These are phyloP conservation scores for Chrysophaeum taylorii DNA, from an alignment of 352 stramenopile genomes.

Conservation along the genomic window DNA sequence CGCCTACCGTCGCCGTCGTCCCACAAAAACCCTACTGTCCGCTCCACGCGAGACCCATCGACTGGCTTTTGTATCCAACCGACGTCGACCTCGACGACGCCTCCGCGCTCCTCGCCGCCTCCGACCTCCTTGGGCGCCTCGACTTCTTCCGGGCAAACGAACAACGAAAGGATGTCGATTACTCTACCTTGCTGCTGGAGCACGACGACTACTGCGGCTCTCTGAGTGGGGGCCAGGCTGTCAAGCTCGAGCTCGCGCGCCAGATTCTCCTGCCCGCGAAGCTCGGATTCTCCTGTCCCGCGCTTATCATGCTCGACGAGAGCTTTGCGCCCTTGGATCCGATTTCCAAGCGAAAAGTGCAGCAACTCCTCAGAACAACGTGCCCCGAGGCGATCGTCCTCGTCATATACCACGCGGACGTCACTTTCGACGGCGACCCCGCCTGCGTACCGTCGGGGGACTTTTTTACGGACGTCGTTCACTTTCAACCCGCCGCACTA, in stretches of 20 bases:
- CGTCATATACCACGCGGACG: conserved; percentile 8
- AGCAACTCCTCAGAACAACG: neutral
- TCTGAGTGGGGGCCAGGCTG: neutral
- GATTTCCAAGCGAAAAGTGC: neutral
- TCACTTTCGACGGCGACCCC: too few species aligned
- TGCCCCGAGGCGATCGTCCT: neutral
- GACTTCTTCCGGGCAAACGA: neutral
- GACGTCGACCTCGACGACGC: neutral
- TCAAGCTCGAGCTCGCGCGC: conserved; percentile 13
- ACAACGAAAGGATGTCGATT: too few species aligned
- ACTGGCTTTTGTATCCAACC: neutral
- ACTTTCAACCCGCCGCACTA: neutral
- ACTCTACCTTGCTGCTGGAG: neutral
- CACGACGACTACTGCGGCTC: conserved; percentile 3
- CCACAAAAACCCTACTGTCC: conserved; percentile 1
- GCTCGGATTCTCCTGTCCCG: neutral
- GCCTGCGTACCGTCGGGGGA: neutral
- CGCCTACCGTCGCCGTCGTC: neutral
- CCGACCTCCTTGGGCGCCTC: neutral
- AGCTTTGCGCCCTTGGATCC: conserved; percentile 9
- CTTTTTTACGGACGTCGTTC: conserved; percentile 5
- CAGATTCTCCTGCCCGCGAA: neutral
- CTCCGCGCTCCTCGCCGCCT: neutral
- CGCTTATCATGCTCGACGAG: neutral
- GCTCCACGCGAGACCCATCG: neutral